Base-by-base conservation (phyloP, 176 grass and related monocot genomes). In the Hyparrhenia diplandra region DNA sequence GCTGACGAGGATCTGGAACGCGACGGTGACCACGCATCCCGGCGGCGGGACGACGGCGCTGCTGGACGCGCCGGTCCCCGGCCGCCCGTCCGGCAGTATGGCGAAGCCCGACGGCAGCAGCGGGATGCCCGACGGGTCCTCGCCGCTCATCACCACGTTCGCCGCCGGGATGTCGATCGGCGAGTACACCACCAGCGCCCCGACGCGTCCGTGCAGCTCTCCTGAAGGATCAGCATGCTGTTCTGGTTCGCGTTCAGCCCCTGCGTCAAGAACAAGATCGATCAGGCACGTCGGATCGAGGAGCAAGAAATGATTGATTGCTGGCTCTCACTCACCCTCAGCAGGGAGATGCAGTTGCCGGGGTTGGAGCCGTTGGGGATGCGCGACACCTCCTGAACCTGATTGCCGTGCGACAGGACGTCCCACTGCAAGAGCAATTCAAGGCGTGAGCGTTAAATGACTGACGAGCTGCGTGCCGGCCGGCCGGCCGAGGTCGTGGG, bases 101-200 rank as follows among this genome's bases (percentile, higher is more conserved):
- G 79, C 75, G 69, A 89, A 93, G 57, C 96, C 96, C 37, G 92
- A 92, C 3, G 95, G 95, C 1, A 94, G 89, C 46, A 98, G 88
- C 28, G 90, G 77, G 81, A 98, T 91, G 39, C 41, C 70, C 11
- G 85, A 95, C 3, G 93, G 89, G 74, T 99, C 96, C 85, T 91
- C 90, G 5, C 96, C 96, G 41, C 93, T 90, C 93, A 99, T 99
- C 73, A 95, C 87, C 27, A 99, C 65, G 90, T 93, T 94, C 47
- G 92, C 90, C 10, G 84, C 83, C 28, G 43, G 90, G 18, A 95
- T 25, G 84, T 99, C 96, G 8, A 99, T 90, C 0, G 93, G 90
- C 10, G 96, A 84, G 69, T 93, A 88, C 52, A 95, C 90, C 27
- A 99, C 90, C 32, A 95, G 46, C 13, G 96, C 90, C 4, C 93